Evolutionary conservation across 2,329 filamentous ascomycete species (phyloP), one percentile per base, ranked within the genome.

Genomic region (Eutypella sp.): DNA sequence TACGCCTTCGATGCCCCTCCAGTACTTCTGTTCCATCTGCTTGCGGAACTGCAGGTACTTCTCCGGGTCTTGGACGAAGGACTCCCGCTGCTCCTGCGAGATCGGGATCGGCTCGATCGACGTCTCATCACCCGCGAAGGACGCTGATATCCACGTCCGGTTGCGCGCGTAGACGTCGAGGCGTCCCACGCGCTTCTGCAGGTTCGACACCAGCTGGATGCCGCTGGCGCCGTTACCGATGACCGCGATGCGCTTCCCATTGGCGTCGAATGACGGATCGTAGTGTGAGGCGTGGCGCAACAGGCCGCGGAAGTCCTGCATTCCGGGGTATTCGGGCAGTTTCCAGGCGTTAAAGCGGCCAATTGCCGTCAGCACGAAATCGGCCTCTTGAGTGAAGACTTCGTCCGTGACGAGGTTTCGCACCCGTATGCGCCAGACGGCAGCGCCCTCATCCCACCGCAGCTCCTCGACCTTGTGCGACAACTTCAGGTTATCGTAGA

Each of bases 281-380:
- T 80, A 85, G 52, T 81, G 72, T 0, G 81, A 81, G 0, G 81
- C 76, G 51, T 85, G 82, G 16, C 79, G 70, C 0, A 85, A 63
- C 0, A 71, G 50, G 0, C 81, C 81, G 56, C 74, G 68, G 58
- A 72, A 84, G 1, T 76, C 65, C 0, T 72, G 50, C 18, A 82
- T 70, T 0, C 81, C 82, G 1, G 76, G 74, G 49, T 82, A 82
- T 23, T 81, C 66, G 0, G 82, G 83, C 0, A 84, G 65, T 47
- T 75, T 78, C 77, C 80, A 84, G 15, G 74, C 75, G 55, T 85
- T 86, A 64, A 87, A 84, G 31, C 77, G 72, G 0, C 84, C 84
- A 47, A 82, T 76, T 1, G 82, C 81, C 0, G 78, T 79, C 24
- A 87, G 65, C 1, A 87, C 60, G 44, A 84, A 75, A 50, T 87